Evolutionary conservation across 345 rosid genomes (phyloP), one percentile per base, ranked within the genome.

Genomic region (Linum tenue): DNA sequence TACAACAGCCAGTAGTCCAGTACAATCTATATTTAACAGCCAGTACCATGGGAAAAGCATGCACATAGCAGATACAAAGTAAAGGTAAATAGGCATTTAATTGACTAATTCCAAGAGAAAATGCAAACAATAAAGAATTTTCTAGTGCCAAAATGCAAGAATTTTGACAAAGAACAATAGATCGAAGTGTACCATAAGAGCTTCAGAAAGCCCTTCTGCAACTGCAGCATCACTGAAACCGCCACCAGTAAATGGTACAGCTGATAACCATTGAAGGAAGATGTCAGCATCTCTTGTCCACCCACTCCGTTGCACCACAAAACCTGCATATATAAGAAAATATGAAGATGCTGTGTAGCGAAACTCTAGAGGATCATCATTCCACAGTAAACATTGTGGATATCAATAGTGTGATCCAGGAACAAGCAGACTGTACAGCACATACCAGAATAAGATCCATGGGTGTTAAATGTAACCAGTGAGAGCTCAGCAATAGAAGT

Each of bases 151-250:
- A 22, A 53, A 67, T 44, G 55, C 16, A 56, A 35, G 60, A 16
- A 16, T 16, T 56, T 56, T 16, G 16, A 50, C 44, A 65, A 43
- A 67, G 60, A 5, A 39, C 15, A 1, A 62, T 39, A 65, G 63
- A 62, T 70, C 55, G 38, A 69, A 67, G 31, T 74, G 55, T 73
- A 90, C 97, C 99, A 94, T 94, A 65, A 90, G 69, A 60, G 99
- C 97, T 78, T 94, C 97, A 62, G 96, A 79, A 73, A 94, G 96
- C 66, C 99, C 97, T 81, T 94, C 97, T 1, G 99, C 99, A 72
- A 92, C 87, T 48, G 97, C 99, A 71, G 82, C 96, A 66, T 94
- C 95, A 72, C 72, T 83, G 75, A 94, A 94, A 80, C 97, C 97
- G 72, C 95, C 96, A 73, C 97, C 97, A 66, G 81, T 68, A 82